phyloP scores from a whole-genome alignment of 2,329 filamentous ascomycete species.

The Cercospora sp. region DNA sequence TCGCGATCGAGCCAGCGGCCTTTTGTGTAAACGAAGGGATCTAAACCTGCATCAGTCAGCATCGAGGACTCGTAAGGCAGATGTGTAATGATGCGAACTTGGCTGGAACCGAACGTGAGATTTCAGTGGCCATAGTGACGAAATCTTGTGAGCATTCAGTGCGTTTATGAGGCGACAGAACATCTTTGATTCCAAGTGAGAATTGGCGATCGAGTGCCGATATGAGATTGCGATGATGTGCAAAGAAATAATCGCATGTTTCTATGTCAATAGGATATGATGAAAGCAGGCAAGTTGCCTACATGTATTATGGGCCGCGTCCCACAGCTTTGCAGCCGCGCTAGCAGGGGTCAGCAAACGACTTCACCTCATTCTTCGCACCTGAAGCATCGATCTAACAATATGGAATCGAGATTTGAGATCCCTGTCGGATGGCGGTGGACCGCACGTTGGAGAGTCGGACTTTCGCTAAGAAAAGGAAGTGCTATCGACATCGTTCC shows the following conservation, averaged over 20 bases:
- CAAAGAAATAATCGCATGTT: no score
- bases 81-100: not conserved
- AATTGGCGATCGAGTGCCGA: no score
- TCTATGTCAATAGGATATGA: no score
- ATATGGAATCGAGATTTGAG: no score
- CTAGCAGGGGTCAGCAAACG: not conserved
- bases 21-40: not conserved
- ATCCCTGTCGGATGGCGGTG: no score
- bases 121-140: not conserved
- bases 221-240: no score
- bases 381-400: not conserved
- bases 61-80: not conserved
- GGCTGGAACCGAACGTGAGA: not conserved
- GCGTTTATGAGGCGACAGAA: no score
- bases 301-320: no score
- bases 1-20: not conserved
- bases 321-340: not conserved
- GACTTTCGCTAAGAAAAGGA: no score
- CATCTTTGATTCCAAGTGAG: no score
- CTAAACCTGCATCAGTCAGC: not conserved
- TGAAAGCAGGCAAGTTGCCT: no score
- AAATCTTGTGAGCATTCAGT: not conserved
- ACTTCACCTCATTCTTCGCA: not conserved
- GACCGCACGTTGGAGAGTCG: no score
- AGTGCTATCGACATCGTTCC: not conserved